Base-by-base conservation (phyloP, 2,329 filamentous ascomycete genomes). In the Microcera coccophila region DNA sequence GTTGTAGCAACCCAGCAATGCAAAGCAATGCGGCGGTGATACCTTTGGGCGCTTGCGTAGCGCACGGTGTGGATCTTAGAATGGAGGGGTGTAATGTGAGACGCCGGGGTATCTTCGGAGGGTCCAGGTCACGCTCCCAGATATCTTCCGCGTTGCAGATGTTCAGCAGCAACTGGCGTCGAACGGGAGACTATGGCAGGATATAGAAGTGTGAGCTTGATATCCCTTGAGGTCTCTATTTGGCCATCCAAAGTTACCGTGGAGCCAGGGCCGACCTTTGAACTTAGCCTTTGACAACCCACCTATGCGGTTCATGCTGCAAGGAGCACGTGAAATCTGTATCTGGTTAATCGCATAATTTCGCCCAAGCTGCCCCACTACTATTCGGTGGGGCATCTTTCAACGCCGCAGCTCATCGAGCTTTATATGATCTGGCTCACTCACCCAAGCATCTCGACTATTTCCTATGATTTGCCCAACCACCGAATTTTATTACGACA, bases 21-120 rank as follows among this genome's bases (percentile, higher is more conserved):
- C 55, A 48, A 49, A 39, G 47, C 49, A 50, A 50, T 48, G 56
- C 52, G 43, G 48, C 41, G 36, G 41, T 54, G 45, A 54, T 55
- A 51, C 50, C 51, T 51, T 43, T 48, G 36, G 44, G 43, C 42
- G 40, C 45, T 41, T 39, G 33, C 40, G 50, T 49, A 56, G 39
- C 50, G 47, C 55, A 55, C 50, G 53, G 55, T 47, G 56, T 59
- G 56, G 56, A 39, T 52, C 54, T 52, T 52, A 54, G 53, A 47
- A 53, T 58, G 52, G 56, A 59, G 56, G 56, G 56, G 56, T 59
- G 54, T 29, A 45, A 52, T 47, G 56, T 53, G 56, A 59, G 56
- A 58, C 54, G 39, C 44, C 58, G 58, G 58, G 44, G 52, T 58
- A 59, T 57, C 58, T 49, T 61, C 58, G 58, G 53, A 14, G 15